Percentiles rank a stretch among this genome's conserved stretches.
Evolutionary conservation across 73 alveolate species (phyloP).

Genomic region (Paramecium tetraurelia): DNA sequence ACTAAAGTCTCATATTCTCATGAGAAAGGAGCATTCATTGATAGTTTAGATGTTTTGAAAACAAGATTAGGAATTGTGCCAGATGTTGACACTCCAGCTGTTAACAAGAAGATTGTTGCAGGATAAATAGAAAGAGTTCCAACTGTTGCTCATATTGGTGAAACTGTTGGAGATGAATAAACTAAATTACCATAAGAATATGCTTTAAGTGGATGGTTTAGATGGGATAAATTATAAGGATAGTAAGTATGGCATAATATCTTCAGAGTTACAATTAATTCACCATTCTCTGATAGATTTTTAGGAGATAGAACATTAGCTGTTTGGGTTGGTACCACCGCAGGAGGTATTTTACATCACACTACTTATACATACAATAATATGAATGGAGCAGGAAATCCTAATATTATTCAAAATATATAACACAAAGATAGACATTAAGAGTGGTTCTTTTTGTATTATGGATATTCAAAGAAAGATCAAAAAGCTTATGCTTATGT

Average conservation of each 20-base stretch:
- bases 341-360: constrained; percentile 30
- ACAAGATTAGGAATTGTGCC: not conserved
- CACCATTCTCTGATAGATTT: constrained; percentile 37
- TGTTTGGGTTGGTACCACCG: not conserved
- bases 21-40: constrained; percentile 46
- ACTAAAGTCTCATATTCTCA: not conserved
- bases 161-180: not conserved
- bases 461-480: constrained; percentile 26
- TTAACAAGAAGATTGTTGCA: not conserved
- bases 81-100: not conserved
- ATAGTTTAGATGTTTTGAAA: not conserved
- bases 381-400: constrained; percentile 55
- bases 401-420: not conserved
- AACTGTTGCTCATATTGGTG: not conserved
- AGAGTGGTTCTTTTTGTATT: constrained; percentile 41
- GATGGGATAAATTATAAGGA: constrained; percentile 10
- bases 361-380: constrained; percentile 24
- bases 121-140: constrained; percentile 22
- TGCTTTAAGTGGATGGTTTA: constrained; percentile 56
- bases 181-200: constrained; percentile 32
- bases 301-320: constrained; percentile 43
- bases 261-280: constrained; percentile 35
- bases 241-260: constrained; percentile 15
- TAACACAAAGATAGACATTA: constrained; percentile 34
- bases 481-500: not conserved